Evolutionary conservation across 176 grass and related monocot genomes (phyloP).

Genomic region (Thalia dealbata): DNA sequence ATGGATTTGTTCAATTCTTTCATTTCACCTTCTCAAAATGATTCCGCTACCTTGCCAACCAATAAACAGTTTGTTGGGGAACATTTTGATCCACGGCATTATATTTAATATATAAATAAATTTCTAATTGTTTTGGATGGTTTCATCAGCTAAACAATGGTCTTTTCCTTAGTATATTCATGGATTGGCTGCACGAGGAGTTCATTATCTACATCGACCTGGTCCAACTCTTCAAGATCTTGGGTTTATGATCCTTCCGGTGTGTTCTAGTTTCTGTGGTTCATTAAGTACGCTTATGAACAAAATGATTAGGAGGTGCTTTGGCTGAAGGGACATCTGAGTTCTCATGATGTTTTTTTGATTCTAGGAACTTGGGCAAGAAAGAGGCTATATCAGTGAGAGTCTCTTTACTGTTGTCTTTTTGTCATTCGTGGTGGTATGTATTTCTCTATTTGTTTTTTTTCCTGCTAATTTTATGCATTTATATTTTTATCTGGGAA

Average conservation of each 20-base stretch:
- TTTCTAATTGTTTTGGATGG: not conserved
- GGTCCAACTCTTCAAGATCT: conserved; percentile 85
- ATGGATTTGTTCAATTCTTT: not conserved
- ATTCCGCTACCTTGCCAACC: too few relatives aligned
- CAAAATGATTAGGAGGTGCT: not conserved
- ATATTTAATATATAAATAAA: too few relatives aligned
- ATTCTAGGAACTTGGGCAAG: conserved; percentile 74
- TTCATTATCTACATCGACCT: conserved; percentile 94
- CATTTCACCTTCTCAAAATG: too few relatives aligned
- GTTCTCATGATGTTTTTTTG: conserved; percentile 2
- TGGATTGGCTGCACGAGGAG: conserved; percentile 83
- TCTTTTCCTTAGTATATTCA: conserved; percentile 67
- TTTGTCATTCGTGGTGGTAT: conserved; percentile 78
- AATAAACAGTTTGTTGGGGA: too few relatives aligned
- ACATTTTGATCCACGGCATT: too few relatives aligned
- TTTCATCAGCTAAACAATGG: conserved; percentile 9
- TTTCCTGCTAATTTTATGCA: not conserved
- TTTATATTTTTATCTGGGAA: not conserved
- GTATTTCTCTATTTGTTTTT: conserved; percentile 14
- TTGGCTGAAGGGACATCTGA: not conserved
- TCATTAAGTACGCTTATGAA: not conserved
- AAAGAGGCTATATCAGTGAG: conserved; percentile 85
- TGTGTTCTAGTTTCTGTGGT: conserved; percentile 23
- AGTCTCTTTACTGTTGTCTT: conserved; percentile 79
- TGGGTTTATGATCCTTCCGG: conserved; percentile 90